Conservation (phyloP, 2,329 filamentous ascomycete species). For the Penicillium oxalicum region DNA sequence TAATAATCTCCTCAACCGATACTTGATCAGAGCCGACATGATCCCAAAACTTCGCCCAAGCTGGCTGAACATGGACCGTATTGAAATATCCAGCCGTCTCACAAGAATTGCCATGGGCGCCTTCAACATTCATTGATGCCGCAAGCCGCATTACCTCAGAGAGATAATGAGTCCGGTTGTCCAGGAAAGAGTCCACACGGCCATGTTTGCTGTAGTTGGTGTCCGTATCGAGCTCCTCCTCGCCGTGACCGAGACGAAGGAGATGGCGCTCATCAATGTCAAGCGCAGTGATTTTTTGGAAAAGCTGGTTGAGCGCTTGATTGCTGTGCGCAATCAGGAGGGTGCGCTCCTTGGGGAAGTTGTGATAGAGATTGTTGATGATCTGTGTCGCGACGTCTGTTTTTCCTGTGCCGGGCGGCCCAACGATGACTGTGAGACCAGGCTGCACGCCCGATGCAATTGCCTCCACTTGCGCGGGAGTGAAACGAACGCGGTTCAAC, state of each 20-base stretch:
- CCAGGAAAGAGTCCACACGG: constrained; percentile 88
- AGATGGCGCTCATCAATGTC: constrained; percentile 95
- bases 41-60: constrained; percentile 81
- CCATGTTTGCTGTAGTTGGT: constrained; percentile 89
- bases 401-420: constrained; percentile 93
- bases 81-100: constrained; percentile 98
- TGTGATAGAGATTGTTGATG: constrained; percentile 98
- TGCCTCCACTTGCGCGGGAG: constrained; percentile 82
- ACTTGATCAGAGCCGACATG: constrained; percentile 52
- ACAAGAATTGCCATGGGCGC: constrained; percentile 91
- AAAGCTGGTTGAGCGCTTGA: constrained; percentile 93
- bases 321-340: constrained; percentile 94
- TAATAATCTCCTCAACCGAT: constrained; percentile 57
- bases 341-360: constrained; percentile 88
- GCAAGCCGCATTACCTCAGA: constrained; percentile 82
- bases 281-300: constrained; percentile 93
- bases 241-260: constrained; percentile 84
- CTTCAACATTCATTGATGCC: constrained; percentile 74
- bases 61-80: constrained; percentile 79
- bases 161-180: constrained; percentile 73
- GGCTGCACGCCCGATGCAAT: constrained; percentile 92
- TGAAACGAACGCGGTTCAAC: constrained; percentile 79
- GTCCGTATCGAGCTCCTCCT: constrained; percentile 85
- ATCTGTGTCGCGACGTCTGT: constrained; percentile 99
- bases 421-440: constrained; percentile 87